phyloP scores from a whole-genome alignment of 306 rosid genomes.

The Prunus salicina region DNA sequence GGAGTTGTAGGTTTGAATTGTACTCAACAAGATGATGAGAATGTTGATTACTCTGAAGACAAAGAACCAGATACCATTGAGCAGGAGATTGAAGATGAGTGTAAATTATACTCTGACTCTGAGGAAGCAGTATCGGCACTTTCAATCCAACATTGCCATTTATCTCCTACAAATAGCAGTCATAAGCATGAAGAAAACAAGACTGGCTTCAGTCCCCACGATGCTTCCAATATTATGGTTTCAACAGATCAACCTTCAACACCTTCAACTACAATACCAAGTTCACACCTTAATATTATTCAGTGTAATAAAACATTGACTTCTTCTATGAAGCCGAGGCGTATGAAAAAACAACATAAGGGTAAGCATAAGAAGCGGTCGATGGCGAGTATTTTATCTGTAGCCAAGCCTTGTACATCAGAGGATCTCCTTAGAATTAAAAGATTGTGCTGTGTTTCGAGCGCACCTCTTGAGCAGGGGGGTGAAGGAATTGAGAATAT shows the following conservation, averaged over 20 bases:
- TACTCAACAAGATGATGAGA: constrained; percentile 14
- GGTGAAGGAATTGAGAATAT: constrained; percentile 23
- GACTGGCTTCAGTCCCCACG: background rate
- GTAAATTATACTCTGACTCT: constrained; percentile 10
- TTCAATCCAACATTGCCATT: constrained; percentile 20
- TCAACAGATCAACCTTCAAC: constrained; percentile 18
- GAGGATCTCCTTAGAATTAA: constrained; percentile 40
- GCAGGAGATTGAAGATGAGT: constrained; percentile 14
- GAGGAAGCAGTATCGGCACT: constrained; percentile 27
- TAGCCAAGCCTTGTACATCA: constrained; percentile 35
- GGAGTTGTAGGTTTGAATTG: constrained; percentile 14
- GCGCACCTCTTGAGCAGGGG: constrained; percentile 19
- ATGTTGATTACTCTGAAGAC: constrained; percentile 14
- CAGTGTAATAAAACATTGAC: constrained; percentile 4
- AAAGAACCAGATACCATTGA: constrained; percentile 14
- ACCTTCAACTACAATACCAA: constrained; percentile 10
- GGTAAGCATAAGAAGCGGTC: constrained; percentile 49
- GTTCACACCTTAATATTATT: constrained; percentile 9
- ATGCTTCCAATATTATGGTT: constrained; percentile 24
- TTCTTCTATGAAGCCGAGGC: constrained; percentile 20
- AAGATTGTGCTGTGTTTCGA: constrained; percentile 25
- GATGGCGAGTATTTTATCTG: constrained; percentile 48
- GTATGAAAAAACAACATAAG: constrained; percentile 27
- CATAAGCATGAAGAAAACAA: constrained; percentile 25
- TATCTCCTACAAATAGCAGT: constrained; percentile 17